Evolutionary conservation across 352 stramenopile genomes (phyloP).

Genomic region (Pythium rhizo-oryzae): DNA sequence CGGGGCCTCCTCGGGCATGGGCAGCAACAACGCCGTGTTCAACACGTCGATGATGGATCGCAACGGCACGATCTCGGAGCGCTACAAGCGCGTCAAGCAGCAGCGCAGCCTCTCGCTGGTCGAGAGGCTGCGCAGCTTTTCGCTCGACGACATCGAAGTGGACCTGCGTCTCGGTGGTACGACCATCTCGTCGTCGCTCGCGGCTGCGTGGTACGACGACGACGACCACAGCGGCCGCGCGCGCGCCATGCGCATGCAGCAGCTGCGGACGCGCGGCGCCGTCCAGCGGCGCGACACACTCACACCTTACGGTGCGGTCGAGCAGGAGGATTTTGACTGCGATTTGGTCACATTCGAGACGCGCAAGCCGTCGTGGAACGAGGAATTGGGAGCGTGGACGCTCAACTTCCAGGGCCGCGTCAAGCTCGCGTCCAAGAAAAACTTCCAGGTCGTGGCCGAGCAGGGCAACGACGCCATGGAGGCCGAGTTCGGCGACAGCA

Average conservation of each 20-base stretch:
- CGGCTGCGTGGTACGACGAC: slow-evolving; percentile 48
- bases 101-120: slow-evolving; percentile 48
- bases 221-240: slow-evolving; percentile 48
- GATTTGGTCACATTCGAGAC: slow-evolving; percentile 86
- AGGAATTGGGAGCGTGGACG: slow-evolving; percentile 81
- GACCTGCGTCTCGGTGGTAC: slow-evolving; percentile 35
- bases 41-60: slow-evolving; percentile 54
- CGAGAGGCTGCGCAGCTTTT: slow-evolving; percentile 58
- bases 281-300: slow-evolving; percentile 23
- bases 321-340: slow-evolving; percentile 73
- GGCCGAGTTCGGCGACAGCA: slow-evolving; percentile 49
- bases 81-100: slow-evolving; percentile 61
- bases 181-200: slow-evolving; percentile 19
- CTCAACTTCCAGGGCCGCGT: slow-evolving; percentile 91
- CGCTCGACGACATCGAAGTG: slow-evolving; percentile 56
- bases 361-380: slow-evolving; percentile 85
- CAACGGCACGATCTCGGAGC: slow-evolving; percentile 59
- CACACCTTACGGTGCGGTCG: slow-evolving; percentile 66
- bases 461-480: slow-evolving; percentile 62
- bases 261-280: slow-evolving; percentile 32
- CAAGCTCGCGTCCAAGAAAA: slow-evolving; percentile 92
- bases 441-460: slow-evolving; percentile 78
- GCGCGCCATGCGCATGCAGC: slow-evolving; percentile 41
- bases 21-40: slow-evolving; percentile 45
- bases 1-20: slow-evolving; percentile 33